Percentiles rank a stretch among this genome's conserved stretches.
These are phyloP conservation scores for Pouteria glomerata DNA, from an alignment of 148 eudicot species.

Conservation along the genomic window DNA sequence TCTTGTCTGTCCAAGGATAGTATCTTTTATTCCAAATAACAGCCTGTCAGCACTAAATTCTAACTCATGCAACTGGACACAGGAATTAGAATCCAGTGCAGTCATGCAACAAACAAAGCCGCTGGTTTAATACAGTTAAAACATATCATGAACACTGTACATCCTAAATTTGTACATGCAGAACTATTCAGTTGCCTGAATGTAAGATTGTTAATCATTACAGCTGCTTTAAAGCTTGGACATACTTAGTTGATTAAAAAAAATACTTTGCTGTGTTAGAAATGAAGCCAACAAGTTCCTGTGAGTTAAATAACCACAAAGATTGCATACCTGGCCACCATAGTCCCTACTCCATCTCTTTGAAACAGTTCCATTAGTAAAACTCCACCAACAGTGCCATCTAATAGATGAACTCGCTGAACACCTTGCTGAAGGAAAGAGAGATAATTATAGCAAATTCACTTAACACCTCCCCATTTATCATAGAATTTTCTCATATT, in stretches of 20 bases:
- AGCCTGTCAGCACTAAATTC: neutral
- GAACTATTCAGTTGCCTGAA: neutral
- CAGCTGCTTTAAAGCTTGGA: neutral
- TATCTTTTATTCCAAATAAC: neutral
- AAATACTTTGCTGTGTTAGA: too few relatives aligned
- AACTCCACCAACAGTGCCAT: slow-evolving; percentile 85
- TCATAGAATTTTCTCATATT: slow-evolving; percentile 2
- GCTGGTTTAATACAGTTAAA: neutral
- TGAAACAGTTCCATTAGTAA: slow-evolving; percentile 77
- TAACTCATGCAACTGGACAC: neutral
- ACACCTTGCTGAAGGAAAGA: slow-evolving; percentile 73
- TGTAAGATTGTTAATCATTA: neutral
- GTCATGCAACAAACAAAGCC: neutral
- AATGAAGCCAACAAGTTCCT: neutral
- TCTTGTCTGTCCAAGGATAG: neutral
- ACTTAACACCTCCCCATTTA: slow-evolving; percentile 71
- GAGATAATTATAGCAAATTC: slow-evolving; percentile 29
- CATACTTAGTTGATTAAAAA: neutral
- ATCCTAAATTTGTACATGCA: neutral
- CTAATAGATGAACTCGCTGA: slow-evolving; percentile 86
- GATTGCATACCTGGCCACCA: slow-evolving; percentile 80
- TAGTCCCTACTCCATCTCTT: slow-evolving; percentile 94
- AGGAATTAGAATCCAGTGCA: neutral
- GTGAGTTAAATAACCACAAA: neutral
- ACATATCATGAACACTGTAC: neutral